phyloP scores from a whole-genome alignment of 2,329 filamentous ascomycete species.

The Xylaria sp. region DNA sequence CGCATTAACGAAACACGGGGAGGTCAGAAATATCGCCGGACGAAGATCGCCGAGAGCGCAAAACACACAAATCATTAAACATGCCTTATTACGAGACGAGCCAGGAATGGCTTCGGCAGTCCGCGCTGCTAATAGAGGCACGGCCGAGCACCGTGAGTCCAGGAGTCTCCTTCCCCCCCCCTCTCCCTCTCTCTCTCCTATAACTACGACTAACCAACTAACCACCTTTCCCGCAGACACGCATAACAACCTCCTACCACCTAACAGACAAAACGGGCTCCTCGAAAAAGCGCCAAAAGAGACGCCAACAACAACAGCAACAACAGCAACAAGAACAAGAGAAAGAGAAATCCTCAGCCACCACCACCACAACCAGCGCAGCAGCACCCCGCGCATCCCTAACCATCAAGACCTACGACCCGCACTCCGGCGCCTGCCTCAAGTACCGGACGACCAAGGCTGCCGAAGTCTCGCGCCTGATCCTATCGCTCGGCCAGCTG shows the following conservation, averaged over 20 bases:
- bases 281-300: slow-evolving; percentile 41
- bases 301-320: slow-evolving; percentile 29
- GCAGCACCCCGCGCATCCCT: slow-evolving; percentile 70
- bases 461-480: slow-evolving; percentile 85
- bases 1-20: background rate
- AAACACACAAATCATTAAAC: slow-evolving; percentile 37
- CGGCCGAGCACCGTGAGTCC: slow-evolving; percentile 80
- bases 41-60: background rate
- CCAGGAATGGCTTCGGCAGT: slow-evolving; percentile 93
- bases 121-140: slow-evolving; percentile 84
- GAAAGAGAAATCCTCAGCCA: slow-evolving; percentile 37
- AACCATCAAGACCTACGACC: slow-evolving; percentile 89
- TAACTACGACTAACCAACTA: background rate
- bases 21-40: background rate
- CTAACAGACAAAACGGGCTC: slow-evolving; percentile 60
- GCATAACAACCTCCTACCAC: slow-evolving; percentile 92
- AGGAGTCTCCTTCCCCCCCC: no score
- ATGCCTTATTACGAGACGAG: slow-evolving; percentile 87
- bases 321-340: slow-evolving; percentile 35
- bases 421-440: slow-evolving; percentile 80
- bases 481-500: slow-evolving; percentile 79
- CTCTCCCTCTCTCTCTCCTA: background rate
- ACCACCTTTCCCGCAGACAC: slow-evolving; percentile 67
- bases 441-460: slow-evolving; percentile 94
- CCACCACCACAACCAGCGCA: slow-evolving; percentile 35